A percentile compares a stretch with the other conserved stretches of the same genome.
Conservation (phyloP, 257 asterid species). For the Solanum sejunctum region DNA sequence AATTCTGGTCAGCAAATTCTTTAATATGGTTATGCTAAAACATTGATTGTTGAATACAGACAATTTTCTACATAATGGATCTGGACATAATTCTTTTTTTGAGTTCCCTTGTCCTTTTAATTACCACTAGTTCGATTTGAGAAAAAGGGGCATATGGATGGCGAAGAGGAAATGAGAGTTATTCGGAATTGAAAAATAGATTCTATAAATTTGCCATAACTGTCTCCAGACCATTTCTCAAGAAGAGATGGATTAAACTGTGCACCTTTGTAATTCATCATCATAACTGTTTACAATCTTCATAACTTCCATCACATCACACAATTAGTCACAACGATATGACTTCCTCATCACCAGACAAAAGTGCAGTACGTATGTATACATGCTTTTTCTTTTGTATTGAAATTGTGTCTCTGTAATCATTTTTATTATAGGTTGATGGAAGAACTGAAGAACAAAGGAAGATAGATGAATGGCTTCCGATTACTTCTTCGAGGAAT, state of each 20-base stretch:
- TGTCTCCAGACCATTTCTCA: background rate
- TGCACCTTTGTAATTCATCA: background rate
- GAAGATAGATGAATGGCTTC: slow-evolving; percentile 39
- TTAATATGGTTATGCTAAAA: too few relatives aligned
- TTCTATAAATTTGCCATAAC: background rate
- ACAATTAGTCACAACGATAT: background rate
- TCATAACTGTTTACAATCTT: background rate
- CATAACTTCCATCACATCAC: background rate
- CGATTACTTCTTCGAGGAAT: slow-evolving; percentile 25
- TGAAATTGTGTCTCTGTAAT: too few relatives aligned
- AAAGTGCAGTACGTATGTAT: background rate
- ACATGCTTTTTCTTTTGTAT: too few relatives aligned
- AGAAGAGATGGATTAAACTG: background rate
- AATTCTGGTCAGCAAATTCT: too few relatives aligned
- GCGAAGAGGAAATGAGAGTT: background rate
- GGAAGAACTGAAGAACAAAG: slow-evolving; percentile 13
- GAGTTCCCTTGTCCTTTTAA: too few relatives aligned
- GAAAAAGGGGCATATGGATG: background rate
- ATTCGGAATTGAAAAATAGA: background rate
- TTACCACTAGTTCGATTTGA: background rate
- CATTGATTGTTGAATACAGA: too few relatives aligned
- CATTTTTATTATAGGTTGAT: background rate
- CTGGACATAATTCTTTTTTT: too few relatives aligned
- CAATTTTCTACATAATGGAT: too few relatives aligned
- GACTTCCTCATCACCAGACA: background rate